Evolutionary conservation across 106 monocot genomes (phyloP).

Genomic region (Dendrobium chrysotoxum): DNA sequence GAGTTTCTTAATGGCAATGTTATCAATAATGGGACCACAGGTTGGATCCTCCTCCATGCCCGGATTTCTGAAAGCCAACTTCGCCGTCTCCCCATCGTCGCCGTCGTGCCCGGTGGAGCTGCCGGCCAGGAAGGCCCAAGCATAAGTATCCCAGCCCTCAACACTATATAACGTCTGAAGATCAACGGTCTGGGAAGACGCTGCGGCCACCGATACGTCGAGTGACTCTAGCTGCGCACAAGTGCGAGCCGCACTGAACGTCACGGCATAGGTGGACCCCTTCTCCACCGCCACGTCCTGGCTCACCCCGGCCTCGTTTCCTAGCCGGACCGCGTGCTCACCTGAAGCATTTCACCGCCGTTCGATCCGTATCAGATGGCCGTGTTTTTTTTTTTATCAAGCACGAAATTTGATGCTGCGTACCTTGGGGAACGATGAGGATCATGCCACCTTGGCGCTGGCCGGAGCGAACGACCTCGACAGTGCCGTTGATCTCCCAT

Average conservation of each 20-base stretch:
- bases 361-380: neutral
- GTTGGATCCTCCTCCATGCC: conserved; percentile 97
- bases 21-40: conserved; percentile 91
- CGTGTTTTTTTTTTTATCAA: neutral
- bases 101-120: neutral
- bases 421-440: conserved; percentile 90
- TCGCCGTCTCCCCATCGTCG: conserved; percentile 9
- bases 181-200: conserved; percentile 49
- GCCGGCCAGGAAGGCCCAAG: conserved; percentile 66
- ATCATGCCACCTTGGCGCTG: conserved; percentile 97
- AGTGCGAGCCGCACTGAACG: conserved; percentile 90
- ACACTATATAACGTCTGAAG: conserved; percentile 95
- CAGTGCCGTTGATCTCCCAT: conserved; percentile 81
- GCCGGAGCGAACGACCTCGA: conserved; percentile 77
- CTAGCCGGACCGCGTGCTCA: conserved; percentile 67
- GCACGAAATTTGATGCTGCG: neutral
- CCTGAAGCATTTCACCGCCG: conserved; percentile 25
- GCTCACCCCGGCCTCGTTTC: conserved; percentile 77
- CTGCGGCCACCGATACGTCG: conserved; percentile 48
- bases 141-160: conserved; percentile 88
- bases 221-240: conserved; percentile 91
- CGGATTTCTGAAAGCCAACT: conserved; percentile 60
- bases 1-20: conserved; percentile 84
- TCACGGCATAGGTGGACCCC: conserved; percentile 64
- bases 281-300: conserved; percentile 64